Conservation (phyloP, 2,329 filamentous ascomycete genomes). For the Pseudofabraea citricarpa region DNA sequence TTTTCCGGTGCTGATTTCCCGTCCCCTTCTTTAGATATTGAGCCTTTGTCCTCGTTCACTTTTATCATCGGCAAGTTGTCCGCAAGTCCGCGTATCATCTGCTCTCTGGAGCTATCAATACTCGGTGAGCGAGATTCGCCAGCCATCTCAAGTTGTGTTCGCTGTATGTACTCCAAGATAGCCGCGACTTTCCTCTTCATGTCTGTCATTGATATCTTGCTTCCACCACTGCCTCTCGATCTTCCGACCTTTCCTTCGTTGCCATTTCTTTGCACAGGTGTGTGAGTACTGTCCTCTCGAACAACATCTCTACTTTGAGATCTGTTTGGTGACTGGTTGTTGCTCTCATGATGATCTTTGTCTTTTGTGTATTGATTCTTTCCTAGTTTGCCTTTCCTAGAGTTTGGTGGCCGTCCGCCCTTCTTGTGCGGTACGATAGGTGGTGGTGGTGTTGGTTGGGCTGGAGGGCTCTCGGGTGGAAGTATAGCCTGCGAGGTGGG, state of each 20-base stretch:
- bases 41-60: constrained; percentile 30
- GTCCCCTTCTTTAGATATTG: constrained; percentile 28
- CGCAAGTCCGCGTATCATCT: constrained; percentile 28
- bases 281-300: constrained; percentile 44
- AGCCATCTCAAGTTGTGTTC: constrained; percentile 83
- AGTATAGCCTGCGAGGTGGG: constrained; percentile 39
- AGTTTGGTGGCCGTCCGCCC: constrained; percentile 54
- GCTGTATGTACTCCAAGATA: constrained; percentile 85
- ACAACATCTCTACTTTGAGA: constrained; percentile 41
- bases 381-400: constrained; percentile 62
- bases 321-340: constrained; percentile 49
- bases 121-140: constrained; percentile 47
- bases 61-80: constrained; percentile 28
- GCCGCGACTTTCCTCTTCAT: constrained; percentile 80
- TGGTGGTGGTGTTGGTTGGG: constrained; percentile 33
- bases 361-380: constrained; percentile 83
- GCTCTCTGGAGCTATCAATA: constrained; percentile 32
- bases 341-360: constrained; percentile 48
- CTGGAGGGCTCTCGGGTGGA: constrained; percentile 42
- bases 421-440: constrained; percentile 54
- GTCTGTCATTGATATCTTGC: constrained; percentile 77
- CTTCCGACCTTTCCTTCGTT: constrained; percentile 27
- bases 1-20: constrained; percentile 26
- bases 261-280: constrained; percentile 31
- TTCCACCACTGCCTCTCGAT: constrained; percentile 32